phyloP scores from a whole-genome alignment of 78 protist genomes.

The slime mould (Dictyostelium discoideum) region dicty_2.7 NC_007091.3:3410001-3410500 shows the following conservation, averaged over 20 bases:
- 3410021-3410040: slow-evolving; percentile 30
- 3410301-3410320: neutral
- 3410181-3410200: slow-evolving; percentile 18
- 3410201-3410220: slow-evolving; percentile 72
- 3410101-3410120: neutral
- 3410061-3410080: neutral
- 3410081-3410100: slow-evolving; percentile 31
- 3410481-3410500: slow-evolving; percentile 1
- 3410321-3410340: too few species aligned
- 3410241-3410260: slow-evolving; percentile 39
- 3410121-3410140: too few species aligned
- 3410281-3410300: slow-evolving; percentile 30
- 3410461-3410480: slow-evolving; percentile 45
- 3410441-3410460: slow-evolving; percentile 47
- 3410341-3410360: too few species aligned
- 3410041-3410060: neutral
- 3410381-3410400: neutral
- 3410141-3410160: neutral
- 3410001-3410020: slow-evolving; percentile 1
- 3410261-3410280: slow-evolving; percentile 40
- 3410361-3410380: too few species aligned
- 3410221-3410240: neutral
- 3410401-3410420: neutral
- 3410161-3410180: neutral
- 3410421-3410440: neutral